phyloP scores from a whole-genome alignment of 108 stramenopile species.

The Craspedostauros australis region DNA sequence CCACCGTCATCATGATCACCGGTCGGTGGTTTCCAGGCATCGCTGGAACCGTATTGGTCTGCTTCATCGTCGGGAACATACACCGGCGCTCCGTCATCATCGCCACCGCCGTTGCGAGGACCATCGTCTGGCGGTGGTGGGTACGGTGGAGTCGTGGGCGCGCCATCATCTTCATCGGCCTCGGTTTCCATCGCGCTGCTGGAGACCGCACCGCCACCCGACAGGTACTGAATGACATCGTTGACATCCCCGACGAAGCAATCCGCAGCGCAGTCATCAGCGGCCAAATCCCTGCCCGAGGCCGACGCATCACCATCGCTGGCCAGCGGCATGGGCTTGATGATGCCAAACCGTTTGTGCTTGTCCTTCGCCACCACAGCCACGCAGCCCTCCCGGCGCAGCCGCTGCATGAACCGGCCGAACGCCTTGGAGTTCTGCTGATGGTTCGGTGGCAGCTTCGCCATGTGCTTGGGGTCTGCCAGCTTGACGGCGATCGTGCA shows the following conservation, averaged over 20 bases:
- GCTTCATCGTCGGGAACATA: not conserved
- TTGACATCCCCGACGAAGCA: conserved; percentile 21
- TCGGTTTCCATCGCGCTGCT: too few relatives aligned
- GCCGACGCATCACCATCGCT: not conserved
- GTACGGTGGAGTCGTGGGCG: too few relatives aligned
- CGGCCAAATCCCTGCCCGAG: not conserved
- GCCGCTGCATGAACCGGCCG: conserved; percentile 33
- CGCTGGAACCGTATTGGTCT: not conserved
- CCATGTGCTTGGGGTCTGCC: conserved; percentile 23
- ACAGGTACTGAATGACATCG: conserved; percentile 18
- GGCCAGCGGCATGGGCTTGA: conserved; percentile 31
- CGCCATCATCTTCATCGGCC: too few relatives aligned
- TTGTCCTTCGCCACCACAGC: conserved; percentile 64
- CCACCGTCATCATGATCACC: not conserved
- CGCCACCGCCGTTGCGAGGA: too few relatives aligned
- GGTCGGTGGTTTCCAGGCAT: conserved; percentile 2
- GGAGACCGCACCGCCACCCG: too few relatives aligned
- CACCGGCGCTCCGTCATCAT: too few relatives aligned
- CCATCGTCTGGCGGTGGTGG: too few relatives aligned
- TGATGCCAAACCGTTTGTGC: conserved; percentile 51
- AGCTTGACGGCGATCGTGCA: conserved; percentile 59
- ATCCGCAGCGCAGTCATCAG: conserved; percentile 38
- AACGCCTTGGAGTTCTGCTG: conserved; percentile 48
- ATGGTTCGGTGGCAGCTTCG: conserved; percentile 31
- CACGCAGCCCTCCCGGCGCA: conserved; percentile 28